Evolutionary conservation across 441 rosid genomes (phyloP).

Genomic region (Erodium texanum): DNA sequence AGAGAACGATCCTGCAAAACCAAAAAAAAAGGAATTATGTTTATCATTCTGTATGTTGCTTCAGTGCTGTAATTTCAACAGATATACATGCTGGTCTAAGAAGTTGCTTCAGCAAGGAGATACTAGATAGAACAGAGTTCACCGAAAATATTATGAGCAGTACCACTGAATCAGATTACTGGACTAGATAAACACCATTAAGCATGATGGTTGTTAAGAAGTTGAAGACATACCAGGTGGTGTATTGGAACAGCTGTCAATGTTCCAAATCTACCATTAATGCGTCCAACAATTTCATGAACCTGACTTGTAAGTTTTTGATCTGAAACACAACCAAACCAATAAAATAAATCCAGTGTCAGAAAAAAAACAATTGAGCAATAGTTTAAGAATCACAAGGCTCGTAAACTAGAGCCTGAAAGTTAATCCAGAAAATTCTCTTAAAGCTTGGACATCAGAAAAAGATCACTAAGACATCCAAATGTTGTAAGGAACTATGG

Average conservation of each 20-base stretch:
- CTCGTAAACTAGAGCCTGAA: background rate
- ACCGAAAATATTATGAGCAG: too few species aligned
- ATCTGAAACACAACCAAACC: slow-evolving; percentile 40
- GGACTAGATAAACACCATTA: background rate
- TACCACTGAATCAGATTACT: background rate
- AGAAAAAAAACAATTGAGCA: slow-evolving; percentile 3
- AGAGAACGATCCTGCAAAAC: slow-evolving; percentile 86
- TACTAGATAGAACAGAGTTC: too few species aligned
- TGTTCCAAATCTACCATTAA: slow-evolving; percentile 98
- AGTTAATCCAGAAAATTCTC: background rate
- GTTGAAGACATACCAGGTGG: slow-evolving; percentile 65
- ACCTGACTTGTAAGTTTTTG: slow-evolving; percentile 99
- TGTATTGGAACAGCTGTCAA: slow-evolving; percentile 92
- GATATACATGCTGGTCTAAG: too few species aligned
- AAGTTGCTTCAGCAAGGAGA: too few species aligned
- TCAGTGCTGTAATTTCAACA: too few species aligned
- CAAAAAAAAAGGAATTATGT: background rate
- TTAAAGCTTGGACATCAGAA: background rate
- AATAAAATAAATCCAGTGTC: background rate
- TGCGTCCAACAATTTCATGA: slow-evolving; percentile 99
- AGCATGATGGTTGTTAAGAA: slow-evolving; percentile 5
- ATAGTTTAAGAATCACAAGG: background rate
- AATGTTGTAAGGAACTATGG: background rate
- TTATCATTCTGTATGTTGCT: too few species aligned
- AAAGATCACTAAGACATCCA: background rate